These are phyloP conservation scores for Capsella bursapastoris DNA, from an alignment of 345 rosid genomes.

Conservation along the genomic window DNA sequence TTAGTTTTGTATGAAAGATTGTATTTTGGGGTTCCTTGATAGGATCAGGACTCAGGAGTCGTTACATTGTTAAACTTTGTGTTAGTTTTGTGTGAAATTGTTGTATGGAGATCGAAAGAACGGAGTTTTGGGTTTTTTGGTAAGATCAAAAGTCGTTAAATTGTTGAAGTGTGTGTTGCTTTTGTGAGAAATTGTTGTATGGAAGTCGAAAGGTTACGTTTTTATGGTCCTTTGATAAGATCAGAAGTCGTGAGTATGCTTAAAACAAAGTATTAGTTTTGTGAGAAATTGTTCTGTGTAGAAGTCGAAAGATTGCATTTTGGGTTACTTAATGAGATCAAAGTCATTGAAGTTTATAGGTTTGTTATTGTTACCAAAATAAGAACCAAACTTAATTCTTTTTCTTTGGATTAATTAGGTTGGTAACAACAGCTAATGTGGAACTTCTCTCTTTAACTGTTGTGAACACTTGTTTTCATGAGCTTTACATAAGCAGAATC, in stretches of 20 bases:
- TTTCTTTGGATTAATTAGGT: constrained; percentile 11
- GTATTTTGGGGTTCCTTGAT: too few species aligned
- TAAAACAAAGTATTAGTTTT: too few species aligned
- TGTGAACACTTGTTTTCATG: background rate
- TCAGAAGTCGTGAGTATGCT: background rate
- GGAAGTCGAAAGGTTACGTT: constrained; percentile 1
- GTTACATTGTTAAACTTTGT: constrained; percentile 10
- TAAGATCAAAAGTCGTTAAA: background rate
- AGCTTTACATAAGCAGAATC: background rate
- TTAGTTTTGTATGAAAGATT: too few species aligned
- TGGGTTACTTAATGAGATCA: too few species aligned
- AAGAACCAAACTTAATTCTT: background rate
- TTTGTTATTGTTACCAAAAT: constrained; percentile 4
- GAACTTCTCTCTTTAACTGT: background rate
- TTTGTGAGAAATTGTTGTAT: background rate
- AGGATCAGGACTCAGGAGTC: too few species aligned
- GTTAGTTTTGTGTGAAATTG: background rate
- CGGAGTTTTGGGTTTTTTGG: background rate
- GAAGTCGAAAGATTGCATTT: too few species aligned
- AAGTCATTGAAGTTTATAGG: background rate
- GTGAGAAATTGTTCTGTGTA: too few species aligned
- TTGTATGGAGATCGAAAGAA: background rate
- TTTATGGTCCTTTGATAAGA: background rate
- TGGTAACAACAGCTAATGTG: background rate
- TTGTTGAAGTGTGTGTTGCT: background rate